phyloP scores from a whole-genome alignment of 495 filamentous ascomycete species.

The Niebla homalea region DNA sequence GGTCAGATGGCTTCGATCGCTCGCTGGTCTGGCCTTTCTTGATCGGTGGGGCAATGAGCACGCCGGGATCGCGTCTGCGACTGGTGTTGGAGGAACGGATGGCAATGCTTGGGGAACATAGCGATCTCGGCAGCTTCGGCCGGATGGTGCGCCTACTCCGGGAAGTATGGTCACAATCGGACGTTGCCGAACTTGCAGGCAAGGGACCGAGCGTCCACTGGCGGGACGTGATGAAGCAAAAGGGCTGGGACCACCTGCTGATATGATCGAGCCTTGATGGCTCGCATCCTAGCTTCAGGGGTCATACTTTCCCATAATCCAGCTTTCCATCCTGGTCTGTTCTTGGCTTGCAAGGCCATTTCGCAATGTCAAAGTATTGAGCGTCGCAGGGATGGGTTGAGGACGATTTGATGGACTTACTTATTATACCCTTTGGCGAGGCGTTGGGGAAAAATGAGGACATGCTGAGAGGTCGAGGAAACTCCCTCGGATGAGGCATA shows the following conservation, averaged over 20 bases:
- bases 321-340: conserved; percentile 20
- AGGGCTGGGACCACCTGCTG: conserved; percentile 84
- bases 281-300: conserved; percentile 8
- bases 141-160: conserved; percentile 64
- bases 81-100: conserved; percentile 58
- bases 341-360: background rate
- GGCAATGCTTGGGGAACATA: conserved; percentile 55
- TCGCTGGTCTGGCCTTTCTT: conserved; percentile 88
- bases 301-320: conserved; percentile 21
- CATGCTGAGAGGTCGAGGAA: background rate
- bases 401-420: background rate
- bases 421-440: conserved; percentile 13
- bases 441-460: conserved; percentile 3
- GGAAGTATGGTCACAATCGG: conserved; percentile 69
- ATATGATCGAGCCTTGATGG: conserved; percentile 45
- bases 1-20: conserved; percentile 72
- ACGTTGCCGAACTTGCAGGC: conserved; percentile 34
- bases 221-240: conserved; percentile 86
- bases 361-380: no score
- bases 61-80: conserved; percentile 58
- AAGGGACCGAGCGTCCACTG: conserved; percentile 64
- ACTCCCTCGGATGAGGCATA: background rate
- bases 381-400: no score
- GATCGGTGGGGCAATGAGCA: conserved; percentile 64
- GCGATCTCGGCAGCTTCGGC: conserved; percentile 74